These are phyloP conservation scores for Elongisporangium undulatum DNA, from an alignment of 352 stramenopile species.

Conservation along the genomic window DNA sequence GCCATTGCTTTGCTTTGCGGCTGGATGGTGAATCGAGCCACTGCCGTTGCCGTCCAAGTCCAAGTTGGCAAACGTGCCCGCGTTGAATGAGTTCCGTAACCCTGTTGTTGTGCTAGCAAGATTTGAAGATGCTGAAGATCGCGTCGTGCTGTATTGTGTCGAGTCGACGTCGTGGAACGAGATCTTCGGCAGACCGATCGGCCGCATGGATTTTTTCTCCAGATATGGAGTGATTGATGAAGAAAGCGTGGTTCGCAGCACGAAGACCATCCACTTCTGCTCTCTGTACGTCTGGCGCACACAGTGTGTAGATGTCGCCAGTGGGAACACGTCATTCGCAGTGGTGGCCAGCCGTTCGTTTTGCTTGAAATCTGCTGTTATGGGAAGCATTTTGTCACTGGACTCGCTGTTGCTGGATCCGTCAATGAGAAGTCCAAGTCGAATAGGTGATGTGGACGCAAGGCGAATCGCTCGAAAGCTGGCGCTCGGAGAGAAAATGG, in stretches of 20 bases:
- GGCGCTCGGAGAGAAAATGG: slow-evolving; percentile 19
- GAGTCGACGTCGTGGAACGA: slow-evolving; percentile 35
- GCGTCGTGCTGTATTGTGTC: background rate
- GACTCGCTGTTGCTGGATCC: background rate
- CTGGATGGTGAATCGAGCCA: no score
- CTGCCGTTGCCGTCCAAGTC: background rate
- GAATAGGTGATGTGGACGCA: background rate
- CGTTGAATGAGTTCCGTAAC: background rate
- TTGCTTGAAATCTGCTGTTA: background rate
- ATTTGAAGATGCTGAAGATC: background rate
- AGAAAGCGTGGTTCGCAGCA: slow-evolving; percentile 65
- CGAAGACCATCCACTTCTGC: slow-evolving; percentile 65
- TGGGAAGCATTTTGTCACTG: background rate
- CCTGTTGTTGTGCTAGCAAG: background rate
- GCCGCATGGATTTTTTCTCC: slow-evolving; percentile 64
- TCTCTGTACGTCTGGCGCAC: slow-evolving; percentile 53
- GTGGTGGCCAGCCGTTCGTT: background rate
- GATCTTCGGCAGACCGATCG: slow-evolving; percentile 41
- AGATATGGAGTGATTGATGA: slow-evolving; percentile 59
- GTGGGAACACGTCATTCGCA: background rate
- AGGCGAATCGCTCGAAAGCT: background rate
- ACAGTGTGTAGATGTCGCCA: slow-evolving; percentile 31
- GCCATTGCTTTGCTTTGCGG: slow-evolving; percentile 10
- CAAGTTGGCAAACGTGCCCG: background rate
- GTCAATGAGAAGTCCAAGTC: background rate